Evolutionary conservation across 2,329 filamentous ascomycete genomes (phyloP).

Genomic region (Epichloe coenophiala): DNA sequence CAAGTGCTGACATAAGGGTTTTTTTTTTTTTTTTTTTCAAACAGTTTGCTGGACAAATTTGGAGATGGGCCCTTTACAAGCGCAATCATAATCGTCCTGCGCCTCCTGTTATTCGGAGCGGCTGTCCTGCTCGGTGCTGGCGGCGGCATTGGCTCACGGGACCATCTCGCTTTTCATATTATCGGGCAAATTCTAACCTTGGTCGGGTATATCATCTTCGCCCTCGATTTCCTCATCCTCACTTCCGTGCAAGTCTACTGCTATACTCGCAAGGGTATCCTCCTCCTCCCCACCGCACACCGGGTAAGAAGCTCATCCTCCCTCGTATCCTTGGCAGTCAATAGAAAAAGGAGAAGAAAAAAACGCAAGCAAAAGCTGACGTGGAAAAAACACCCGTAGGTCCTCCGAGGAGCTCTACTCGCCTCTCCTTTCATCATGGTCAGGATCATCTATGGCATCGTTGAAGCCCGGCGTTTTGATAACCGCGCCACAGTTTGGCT

Average conservation of each 20-base stretch:
- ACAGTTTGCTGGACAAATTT: conserved; percentile 12
- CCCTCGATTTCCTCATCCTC: conserved; percentile 8
- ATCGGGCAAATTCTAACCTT: conserved; percentile 9
- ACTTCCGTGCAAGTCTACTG: conserved; percentile 9
- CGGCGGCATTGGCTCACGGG: conserved; percentile 9
- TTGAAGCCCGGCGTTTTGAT: conserved; percentile 8
- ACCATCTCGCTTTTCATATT: neutral
- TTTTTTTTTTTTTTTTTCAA: too few relatives aligned
- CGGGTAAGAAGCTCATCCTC: conserved; percentile 2
- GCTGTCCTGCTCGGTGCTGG: conserved; percentile 10
- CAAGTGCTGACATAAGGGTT: neutral
- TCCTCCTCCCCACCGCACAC: conserved; percentile 9
- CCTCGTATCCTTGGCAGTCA: too few relatives aligned
- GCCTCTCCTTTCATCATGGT: conserved; percentile 11
- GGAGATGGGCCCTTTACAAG: conserved; percentile 9
- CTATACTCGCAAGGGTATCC: conserved; percentile 3
- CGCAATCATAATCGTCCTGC: conserved; percentile 7
- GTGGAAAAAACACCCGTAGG: neutral
- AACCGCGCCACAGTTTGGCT: conserved; percentile 6
- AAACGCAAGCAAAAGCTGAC: neutral
- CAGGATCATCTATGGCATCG: conserved; percentile 11
- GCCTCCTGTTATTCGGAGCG: conserved; percentile 8
- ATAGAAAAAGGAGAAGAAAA: neutral
- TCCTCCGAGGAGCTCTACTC: conserved; percentile 9
- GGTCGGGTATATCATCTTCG: conserved; percentile 12